Percentiles rank a stretch among this genome's conserved stretches.
Evolutionary conservation across 805 yeast species (phyloP).

Genomic region (Candida wancherniae): DNA sequence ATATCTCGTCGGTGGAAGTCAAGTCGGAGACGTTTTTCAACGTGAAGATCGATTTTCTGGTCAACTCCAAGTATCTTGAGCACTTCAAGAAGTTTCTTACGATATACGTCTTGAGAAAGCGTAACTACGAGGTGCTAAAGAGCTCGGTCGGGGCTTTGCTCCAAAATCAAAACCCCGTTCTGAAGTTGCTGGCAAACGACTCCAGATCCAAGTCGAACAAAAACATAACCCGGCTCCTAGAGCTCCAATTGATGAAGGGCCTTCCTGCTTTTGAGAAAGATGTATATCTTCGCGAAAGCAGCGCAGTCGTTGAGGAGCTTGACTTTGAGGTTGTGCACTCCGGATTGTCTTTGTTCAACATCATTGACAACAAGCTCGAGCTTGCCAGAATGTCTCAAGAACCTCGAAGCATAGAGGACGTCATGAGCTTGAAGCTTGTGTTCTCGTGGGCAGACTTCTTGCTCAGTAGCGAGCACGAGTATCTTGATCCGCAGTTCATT

Average conservation of each 20-base stretch:
- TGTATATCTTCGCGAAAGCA: conserved; percentile 25
- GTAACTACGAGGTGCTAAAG: conserved; percentile 35
- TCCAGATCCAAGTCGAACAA: conserved; percentile 28
- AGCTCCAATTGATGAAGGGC: conserved; percentile 20
- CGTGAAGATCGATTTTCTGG: conserved; percentile 40
- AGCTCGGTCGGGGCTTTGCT: conserved; percentile 29
- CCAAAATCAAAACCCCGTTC: too few species aligned
- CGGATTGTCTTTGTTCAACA: conserved; percentile 40
- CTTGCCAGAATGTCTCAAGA: conserved; percentile 36
- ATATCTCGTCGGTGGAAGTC: conserved; percentile 46
- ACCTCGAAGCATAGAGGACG: conserved; percentile 47
- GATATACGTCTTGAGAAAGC: conserved; percentile 47
- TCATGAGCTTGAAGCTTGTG: conserved; percentile 59
- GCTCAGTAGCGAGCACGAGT: conserved; percentile 35
- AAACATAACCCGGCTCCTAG: conserved; percentile 22
- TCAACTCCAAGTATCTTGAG: conserved; percentile 39
- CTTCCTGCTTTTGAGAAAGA: conserved; percentile 27
- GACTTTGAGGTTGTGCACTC: conserved; percentile 19
- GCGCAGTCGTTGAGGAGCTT: conserved; percentile 13
- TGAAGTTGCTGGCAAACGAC: too few species aligned
- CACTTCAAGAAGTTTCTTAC: conserved; percentile 42
- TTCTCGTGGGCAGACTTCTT: conserved; percentile 55
- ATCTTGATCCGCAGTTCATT: conserved; percentile 46
- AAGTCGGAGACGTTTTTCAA: conserved; percentile 49
- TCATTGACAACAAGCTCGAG: conserved; percentile 54